Evolutionary conservation across 169 alveolate species (phyloP).

Genomic region (Theileria luwenshuni): DNA sequence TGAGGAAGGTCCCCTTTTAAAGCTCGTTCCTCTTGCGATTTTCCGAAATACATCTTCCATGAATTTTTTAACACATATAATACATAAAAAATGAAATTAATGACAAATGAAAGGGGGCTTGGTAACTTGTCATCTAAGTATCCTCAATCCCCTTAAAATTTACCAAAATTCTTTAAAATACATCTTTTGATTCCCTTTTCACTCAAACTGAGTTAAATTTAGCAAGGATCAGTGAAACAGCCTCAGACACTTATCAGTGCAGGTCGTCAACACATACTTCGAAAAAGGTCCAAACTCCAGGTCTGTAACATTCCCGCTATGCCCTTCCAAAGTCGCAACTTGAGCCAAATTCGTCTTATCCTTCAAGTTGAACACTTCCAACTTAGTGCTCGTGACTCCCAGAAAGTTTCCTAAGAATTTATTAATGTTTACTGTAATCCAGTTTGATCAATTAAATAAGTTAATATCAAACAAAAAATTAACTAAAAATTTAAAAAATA

Average conservation of each 20-base stretch:
- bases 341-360: conserved; percentile 34
- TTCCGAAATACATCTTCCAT: conserved; percentile 18
- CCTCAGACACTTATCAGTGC: conserved; percentile 55
- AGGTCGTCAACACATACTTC: conserved; percentile 47
- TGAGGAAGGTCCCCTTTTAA: conserved; percentile 26
- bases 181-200: too few relatives aligned
- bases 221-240: conserved; percentile 24
- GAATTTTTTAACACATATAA: too few relatives aligned
- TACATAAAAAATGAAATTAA: too few relatives aligned
- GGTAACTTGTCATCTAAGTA: too few relatives aligned
- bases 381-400: conserved; percentile 66
- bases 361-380: conserved; percentile 41
- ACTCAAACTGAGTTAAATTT: too few relatives aligned
- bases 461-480: background rate
- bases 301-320: conserved; percentile 56
- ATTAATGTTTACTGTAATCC: background rate
- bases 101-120: too few relatives aligned
- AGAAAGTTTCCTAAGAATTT: conserved; percentile 13
- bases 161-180: too few relatives aligned
- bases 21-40: conserved; percentile 25
- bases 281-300: conserved; percentile 51
- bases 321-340: conserved; percentile 52
- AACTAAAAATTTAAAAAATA: background rate
- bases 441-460: background rate
- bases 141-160: too few relatives aligned